Evolutionary conservation across 192 early-diverging fungal species (phyloP).

Genomic region (Pilobolus umbonatus): DNA sequence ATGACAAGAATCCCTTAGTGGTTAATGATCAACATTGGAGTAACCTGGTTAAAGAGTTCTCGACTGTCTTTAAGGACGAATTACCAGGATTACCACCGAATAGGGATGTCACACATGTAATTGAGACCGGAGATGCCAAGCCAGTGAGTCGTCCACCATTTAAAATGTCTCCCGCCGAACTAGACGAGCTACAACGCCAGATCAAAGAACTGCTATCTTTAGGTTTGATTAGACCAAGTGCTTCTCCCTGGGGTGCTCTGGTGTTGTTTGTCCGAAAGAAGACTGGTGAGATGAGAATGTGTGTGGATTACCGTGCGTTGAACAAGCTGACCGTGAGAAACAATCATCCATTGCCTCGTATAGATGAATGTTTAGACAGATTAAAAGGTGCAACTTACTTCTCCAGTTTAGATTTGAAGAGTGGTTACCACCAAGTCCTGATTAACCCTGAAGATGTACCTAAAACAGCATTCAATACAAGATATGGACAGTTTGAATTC

Average conservation of each 20-base stretch:
- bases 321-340: slow-evolving; percentile 43
- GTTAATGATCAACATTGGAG: background rate
- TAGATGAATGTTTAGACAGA: slow-evolving; percentile 44
- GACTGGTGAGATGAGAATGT: slow-evolving; percentile 37
- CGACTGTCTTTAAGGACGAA: slow-evolving; percentile 18
- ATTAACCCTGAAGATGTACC: no score
- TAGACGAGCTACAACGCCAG: slow-evolving; percentile 9
- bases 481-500: no score
- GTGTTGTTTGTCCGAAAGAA: slow-evolving; percentile 39
- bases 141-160: slow-evolving; percentile 16
- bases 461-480: no score
- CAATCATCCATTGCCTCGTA: slow-evolving; percentile 35
- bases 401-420: no score
- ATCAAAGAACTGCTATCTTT: slow-evolving; percentile 6
- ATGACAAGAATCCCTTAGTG: background rate
- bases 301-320: slow-evolving; percentile 46
- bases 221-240: slow-evolving; percentile 1
- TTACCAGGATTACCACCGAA: slow-evolving; percentile 25
- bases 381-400: no score
- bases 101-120: slow-evolving; percentile 13
- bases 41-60: slow-evolving; percentile 10
- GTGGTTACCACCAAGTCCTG: no score
- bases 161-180: slow-evolving; percentile 18
- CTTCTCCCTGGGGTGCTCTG: slow-evolving; percentile 16
- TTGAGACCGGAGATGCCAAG: slow-evolving; percentile 21